phyloP scores from a whole-genome alignment of 495 filamentous ascomycete species.

The Penicillium canescens region DNA sequence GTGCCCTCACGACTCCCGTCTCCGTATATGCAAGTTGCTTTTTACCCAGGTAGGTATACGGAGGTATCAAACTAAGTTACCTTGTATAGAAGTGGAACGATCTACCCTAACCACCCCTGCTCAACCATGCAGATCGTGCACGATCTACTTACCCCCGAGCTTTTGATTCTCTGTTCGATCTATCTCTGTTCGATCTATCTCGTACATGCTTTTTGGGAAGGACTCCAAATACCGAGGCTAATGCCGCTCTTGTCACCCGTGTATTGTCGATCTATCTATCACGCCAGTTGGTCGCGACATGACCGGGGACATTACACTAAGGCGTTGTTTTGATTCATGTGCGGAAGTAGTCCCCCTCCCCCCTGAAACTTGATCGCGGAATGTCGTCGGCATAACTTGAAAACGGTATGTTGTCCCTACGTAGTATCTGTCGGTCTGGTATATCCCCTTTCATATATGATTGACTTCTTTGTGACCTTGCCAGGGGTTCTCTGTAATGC shows the following conservation, averaged over 20 bases:
- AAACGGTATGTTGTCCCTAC: too few species aligned
- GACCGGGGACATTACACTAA: too few species aligned
- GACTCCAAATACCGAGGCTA: not conserved
- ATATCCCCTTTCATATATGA: too few species aligned
- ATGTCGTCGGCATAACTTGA: too few species aligned
- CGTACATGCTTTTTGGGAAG: not conserved
- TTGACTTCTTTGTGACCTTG: too few species aligned
- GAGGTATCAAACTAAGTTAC: slow-evolving; percentile 1
- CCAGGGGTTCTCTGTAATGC: not conserved
- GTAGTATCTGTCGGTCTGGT: too few species aligned
- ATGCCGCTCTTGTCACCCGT: not conserved
- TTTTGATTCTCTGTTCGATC: not conserved
- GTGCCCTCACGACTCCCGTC: not conserved
- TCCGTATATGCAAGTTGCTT: slow-evolving; percentile 2
- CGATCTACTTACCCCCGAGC: not conserved
- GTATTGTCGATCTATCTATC: slow-evolving; percentile 9
- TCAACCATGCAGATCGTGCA: not conserved
- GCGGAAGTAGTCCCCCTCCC: too few species aligned
- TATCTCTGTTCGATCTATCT: not conserved
- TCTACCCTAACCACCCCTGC: not conserved
- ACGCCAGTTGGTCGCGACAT: slow-evolving; percentile 1
- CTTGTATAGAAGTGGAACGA: not conserved
- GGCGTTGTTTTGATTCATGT: too few species aligned
- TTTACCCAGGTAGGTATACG: slow-evolving; percentile 7
- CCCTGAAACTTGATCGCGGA: too few species aligned